phyloP scores from a whole-genome alignment of 768 basidiomycete genomes.

The Amanita pallidorosea region DNA sequence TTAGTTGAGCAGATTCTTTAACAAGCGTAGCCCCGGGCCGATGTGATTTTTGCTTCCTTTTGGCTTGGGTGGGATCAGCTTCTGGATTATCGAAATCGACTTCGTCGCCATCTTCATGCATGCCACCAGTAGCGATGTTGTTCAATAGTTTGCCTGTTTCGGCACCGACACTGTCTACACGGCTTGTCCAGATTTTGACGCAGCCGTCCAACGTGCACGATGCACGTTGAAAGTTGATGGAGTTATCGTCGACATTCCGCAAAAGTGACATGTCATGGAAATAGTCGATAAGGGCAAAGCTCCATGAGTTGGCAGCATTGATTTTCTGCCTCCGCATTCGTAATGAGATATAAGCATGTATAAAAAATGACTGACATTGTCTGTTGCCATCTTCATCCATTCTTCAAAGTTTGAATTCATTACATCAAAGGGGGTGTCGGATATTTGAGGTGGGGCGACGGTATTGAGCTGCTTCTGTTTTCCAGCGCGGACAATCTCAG shows the following conservation, averaged over 20 bases:
- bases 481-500: constrained; percentile 33
- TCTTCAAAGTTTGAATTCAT: constrained; percentile 94
- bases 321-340: constrained; percentile 69
- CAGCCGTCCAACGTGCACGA: constrained; percentile 96
- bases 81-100: constrained; percentile 61
- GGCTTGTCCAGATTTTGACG: constrained; percentile 98
- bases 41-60: constrained; percentile 49
- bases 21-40: constrained; percentile 81
- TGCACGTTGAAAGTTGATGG: constrained; percentile 98
- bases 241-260: constrained; percentile 86
- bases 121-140: constrained; percentile 61
- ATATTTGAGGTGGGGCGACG: constrained; percentile 44
- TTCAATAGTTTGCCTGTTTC: constrained; percentile 93
- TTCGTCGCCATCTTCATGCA: constrained; percentile 46
- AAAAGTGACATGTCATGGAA: constrained; percentile 97
- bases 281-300: constrained; percentile 95
- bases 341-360: background rate
- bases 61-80: constrained; percentile 47
- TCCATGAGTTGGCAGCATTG: constrained; percentile 95
- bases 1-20: constrained; percentile 70
- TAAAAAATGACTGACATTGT: constrained; percentile 60
- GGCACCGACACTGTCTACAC: constrained; percentile 93
- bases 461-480: constrained; percentile 57
- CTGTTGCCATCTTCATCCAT: constrained; percentile 99
- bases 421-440: constrained; percentile 65